phyloP scores from a whole-genome alignment of 139 green algal genomes.

The Asterochloris sp. region DNA sequence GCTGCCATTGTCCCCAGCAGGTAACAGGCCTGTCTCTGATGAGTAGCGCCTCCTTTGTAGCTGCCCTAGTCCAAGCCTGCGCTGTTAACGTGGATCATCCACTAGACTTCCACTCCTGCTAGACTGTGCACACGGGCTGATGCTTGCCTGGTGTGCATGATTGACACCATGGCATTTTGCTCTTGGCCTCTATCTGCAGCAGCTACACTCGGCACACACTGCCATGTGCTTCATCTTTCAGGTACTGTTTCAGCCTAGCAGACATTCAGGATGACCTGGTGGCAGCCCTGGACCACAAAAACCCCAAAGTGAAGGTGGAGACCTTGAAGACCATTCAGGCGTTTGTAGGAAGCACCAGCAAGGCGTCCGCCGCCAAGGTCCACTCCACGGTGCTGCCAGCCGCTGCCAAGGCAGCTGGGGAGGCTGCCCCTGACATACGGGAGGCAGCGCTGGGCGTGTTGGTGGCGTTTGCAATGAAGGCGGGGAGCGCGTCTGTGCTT shows the following conservation, averaged over 20 bases:
- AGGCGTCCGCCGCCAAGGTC: conserved; percentile 27
- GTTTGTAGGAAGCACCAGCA: conserved; percentile 28
- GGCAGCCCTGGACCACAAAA: conserved; percentile 68
- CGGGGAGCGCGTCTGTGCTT: conserved; percentile 23
- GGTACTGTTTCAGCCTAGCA: conserved; percentile 62
- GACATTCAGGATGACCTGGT: conserved; percentile 71
- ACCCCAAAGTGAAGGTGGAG: conserved; percentile 75
- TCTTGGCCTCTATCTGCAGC: neutral
- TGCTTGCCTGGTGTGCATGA: too few species aligned
- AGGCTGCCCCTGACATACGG: conserved; percentile 63
- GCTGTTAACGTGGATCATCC: too few species aligned
- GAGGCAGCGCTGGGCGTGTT: conserved; percentile 62
- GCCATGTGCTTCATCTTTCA: neutral
- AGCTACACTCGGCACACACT: neutral
- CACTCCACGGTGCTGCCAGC: conserved; percentile 48
- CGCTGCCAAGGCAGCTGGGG: conserved; percentile 62
- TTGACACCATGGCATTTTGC: too few species aligned
- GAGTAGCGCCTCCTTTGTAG: too few species aligned
- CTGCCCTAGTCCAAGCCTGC: too few species aligned
- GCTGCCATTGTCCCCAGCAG: too few species aligned
- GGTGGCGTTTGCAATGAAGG: conserved; percentile 65
- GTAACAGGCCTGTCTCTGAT: too few species aligned
- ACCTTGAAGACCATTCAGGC: conserved; percentile 56
- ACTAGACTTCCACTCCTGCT: too few species aligned
- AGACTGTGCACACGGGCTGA: too few species aligned